Conservation (phyloP, 2,329 filamentous ascomycete species). For the Calycina herbarum region DNA sequence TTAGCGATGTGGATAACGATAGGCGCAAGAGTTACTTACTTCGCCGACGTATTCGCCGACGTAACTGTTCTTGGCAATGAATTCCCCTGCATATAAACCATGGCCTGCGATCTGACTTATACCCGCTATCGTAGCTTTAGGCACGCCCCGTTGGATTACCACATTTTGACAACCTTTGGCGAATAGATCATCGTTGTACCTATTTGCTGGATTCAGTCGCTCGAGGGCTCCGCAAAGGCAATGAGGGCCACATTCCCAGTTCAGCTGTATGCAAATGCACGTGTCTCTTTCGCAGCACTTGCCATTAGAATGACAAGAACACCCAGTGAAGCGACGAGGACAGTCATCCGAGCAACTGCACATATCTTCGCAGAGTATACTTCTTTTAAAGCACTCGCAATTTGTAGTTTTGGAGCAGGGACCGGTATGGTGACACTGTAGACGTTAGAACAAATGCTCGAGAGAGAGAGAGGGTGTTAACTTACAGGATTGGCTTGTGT, state of each 20-base stretch:
- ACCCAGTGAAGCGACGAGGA: constrained; percentile 65
- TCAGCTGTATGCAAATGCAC: constrained; percentile 71
- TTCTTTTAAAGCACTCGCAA: constrained; percentile 63
- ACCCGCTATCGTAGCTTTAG: constrained; percentile 67
- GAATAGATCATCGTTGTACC: constrained; percentile 57
- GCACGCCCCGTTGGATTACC: constrained; percentile 64
- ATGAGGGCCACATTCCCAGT: constrained; percentile 78
- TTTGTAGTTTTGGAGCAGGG: constrained; percentile 52
- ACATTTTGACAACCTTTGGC: constrained; percentile 70
- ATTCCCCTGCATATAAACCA: constrained; percentile 65
- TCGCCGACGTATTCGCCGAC: constrained; percentile 82
- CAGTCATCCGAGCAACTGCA: constrained; percentile 65
- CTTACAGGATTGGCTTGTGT: constrained; percentile 46
- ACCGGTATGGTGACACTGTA: constrained; percentile 68
- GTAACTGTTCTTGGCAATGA: constrained; percentile 58
- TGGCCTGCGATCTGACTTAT: constrained; percentile 66
- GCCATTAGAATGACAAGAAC: constrained; percentile 60
- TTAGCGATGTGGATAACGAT: not conserved
- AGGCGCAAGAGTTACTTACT: constrained; percentile 47
- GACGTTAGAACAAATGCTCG: constrained; percentile 40
- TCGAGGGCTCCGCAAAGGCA: constrained; percentile 72
- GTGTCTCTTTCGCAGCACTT: constrained; percentile 58
- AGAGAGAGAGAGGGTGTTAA: constrained; percentile 55
- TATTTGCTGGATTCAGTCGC: constrained; percentile 68
- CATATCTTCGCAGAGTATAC: constrained; percentile 70